These are phyloP conservation scores for Phytophthora sp. DNA, from an alignment of 352 stramenopile genomes.

Conservation along the genomic window DNA sequence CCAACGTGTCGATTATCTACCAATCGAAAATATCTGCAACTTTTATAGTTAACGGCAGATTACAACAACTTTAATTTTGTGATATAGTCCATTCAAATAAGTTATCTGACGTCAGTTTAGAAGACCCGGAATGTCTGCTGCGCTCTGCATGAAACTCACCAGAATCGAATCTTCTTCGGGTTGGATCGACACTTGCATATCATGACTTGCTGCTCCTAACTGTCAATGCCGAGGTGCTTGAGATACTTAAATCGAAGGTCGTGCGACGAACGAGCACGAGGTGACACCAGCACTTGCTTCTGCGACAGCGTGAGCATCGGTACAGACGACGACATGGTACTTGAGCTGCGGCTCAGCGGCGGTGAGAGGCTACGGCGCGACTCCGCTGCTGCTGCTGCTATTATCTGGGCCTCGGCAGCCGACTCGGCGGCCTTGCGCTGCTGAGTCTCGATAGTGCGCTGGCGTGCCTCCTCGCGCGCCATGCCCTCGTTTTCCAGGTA, in stretches of 20 bases:
- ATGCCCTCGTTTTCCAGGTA: conserved; percentile 76
- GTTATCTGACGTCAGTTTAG: conserved; percentile 29
- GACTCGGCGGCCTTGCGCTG: conserved; percentile 32
- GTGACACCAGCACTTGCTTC: conserved; percentile 78
- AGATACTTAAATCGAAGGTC: conserved; percentile 90
- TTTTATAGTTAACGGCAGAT: conserved; percentile 16
- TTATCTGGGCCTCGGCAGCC: conserved; percentile 30
- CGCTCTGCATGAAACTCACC: no score
- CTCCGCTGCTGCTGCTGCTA: conserved; percentile 24
- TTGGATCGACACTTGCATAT: not conserved
- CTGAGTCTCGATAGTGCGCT: conserved; percentile 53
- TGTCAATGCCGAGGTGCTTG: conserved; percentile 87
- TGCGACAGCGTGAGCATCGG: conserved; percentile 60
- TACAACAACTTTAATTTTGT: no score
- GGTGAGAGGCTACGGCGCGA: conserved; percentile 37
- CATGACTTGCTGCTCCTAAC: conserved; percentile 32
- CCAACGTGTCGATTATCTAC: not conserved
- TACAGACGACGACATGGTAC: conserved; percentile 35
- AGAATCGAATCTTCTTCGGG: conserved; percentile 18
- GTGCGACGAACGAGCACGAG: conserved; percentile 68
- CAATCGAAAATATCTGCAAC: conserved; percentile 12
- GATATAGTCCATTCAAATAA: conserved; percentile 36
- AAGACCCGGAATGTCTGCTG: no score
- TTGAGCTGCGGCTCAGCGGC: conserved; percentile 41
- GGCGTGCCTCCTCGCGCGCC: conserved; percentile 64